phyloP scores from a whole-genome alignment of 2,329 filamentous ascomycete genomes.

The Aschersonia sp. region DNA sequence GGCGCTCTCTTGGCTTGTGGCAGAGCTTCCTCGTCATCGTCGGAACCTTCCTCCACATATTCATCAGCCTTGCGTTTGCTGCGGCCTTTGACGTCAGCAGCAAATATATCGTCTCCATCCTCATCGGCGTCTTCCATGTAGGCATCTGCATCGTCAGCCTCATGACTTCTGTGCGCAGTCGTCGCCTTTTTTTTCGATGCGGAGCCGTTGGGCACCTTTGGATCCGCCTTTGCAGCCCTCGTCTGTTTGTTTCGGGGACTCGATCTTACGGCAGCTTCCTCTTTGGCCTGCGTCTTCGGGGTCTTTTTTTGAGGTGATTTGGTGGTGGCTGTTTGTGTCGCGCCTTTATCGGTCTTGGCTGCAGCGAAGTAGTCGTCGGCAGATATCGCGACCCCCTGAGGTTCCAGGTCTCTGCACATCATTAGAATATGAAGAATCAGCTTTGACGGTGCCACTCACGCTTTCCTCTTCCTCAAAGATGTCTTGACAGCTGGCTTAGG shows the following conservation, averaged over 20 bases:
- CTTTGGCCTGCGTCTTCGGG: slow-evolving; percentile 20
- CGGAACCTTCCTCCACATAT: slow-evolving; percentile 59
- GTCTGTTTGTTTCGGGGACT: slow-evolving; percentile 35
- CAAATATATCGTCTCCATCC: slow-evolving; percentile 71
- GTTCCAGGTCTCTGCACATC: slow-evolving; percentile 21
- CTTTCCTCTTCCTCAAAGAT: slow-evolving; percentile 28
- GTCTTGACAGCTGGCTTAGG: slow-evolving; percentile 41
- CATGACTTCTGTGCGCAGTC: slow-evolving; percentile 24
- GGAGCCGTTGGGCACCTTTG: slow-evolving; percentile 13
- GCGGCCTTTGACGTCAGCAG: slow-evolving; percentile 50
- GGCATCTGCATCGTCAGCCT: slow-evolving; percentile 36
- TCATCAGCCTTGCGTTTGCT: slow-evolving; percentile 59
- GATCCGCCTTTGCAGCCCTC: slow-evolving; percentile 14
- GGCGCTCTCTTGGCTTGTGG: slow-evolving; percentile 45
- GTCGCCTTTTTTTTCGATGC: slow-evolving; percentile 26
- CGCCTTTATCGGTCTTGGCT: slow-evolving; percentile 21
- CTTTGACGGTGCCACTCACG: slow-evolving; percentile 20
- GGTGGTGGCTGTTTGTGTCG: slow-evolving; percentile 20
- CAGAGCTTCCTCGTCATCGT: slow-evolving; percentile 42
- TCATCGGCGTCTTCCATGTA: slow-evolving; percentile 54
- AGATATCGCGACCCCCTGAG: slow-evolving; percentile 36
- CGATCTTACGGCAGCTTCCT: slow-evolving; percentile 31
- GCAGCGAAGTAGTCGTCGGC: slow-evolving; percentile 44
- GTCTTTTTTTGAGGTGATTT: slow-evolving; percentile 24
- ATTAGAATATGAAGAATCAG: background rate